These are phyloP conservation scores for Sphagnum magellanicum DNA, from an alignment of 228 moss, liverwort and hornwort genomes.

Conservation along the genomic window DNA sequence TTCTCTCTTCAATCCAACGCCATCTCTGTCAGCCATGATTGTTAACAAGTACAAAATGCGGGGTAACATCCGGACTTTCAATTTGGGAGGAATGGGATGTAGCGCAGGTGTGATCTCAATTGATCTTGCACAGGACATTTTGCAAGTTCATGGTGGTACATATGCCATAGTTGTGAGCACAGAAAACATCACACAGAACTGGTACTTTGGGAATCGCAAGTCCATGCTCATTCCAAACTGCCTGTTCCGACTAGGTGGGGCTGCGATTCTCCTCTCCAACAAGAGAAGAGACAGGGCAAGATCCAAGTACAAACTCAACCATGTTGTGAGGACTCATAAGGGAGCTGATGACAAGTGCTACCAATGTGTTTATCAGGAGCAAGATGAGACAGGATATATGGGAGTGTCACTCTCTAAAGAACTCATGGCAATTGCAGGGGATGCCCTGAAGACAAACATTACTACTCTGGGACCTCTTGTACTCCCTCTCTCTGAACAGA, in stretches of 20 bases:
- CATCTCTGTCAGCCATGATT: slow-evolving; percentile 11
- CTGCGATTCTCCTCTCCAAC: slow-evolving; percentile 10
- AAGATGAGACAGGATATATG: slow-evolving; percentile 9
- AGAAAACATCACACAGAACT: slow-evolving; percentile 11
- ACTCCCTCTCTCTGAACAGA: slow-evolving; percentile 8
- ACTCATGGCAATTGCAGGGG: slow-evolving; percentile 10
- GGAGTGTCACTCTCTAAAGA: slow-evolving; percentile 6
- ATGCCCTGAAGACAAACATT: slow-evolving; percentile 10
- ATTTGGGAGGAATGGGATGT: slow-evolving; percentile 10
- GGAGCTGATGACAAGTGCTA: slow-evolving; percentile 11
- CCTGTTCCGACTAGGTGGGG: slow-evolving; percentile 10
- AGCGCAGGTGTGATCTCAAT: slow-evolving; percentile 8
- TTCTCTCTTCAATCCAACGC: slow-evolving; percentile 8
- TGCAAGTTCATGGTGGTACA: slow-evolving; percentile 7
- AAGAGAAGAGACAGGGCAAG: slow-evolving; percentile 3
- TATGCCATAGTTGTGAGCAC: slow-evolving; percentile 11
- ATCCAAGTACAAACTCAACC: slow-evolving; percentile 9
- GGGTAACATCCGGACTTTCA: slow-evolving; percentile 8
- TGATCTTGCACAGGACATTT: slow-evolving; percentile 7
- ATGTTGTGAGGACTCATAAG: slow-evolving; percentile 11
- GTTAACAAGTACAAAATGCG: slow-evolving; percentile 10
- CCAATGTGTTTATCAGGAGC: slow-evolving; percentile 11
- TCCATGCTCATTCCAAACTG: slow-evolving; percentile 11
- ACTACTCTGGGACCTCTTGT: slow-evolving; percentile 8
- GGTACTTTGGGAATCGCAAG: slow-evolving; percentile 8